Evolutionary conservation across 2,329 filamentous ascomycete genomes (phyloP).

Genomic region (Paradendryphiella salina): DNA sequence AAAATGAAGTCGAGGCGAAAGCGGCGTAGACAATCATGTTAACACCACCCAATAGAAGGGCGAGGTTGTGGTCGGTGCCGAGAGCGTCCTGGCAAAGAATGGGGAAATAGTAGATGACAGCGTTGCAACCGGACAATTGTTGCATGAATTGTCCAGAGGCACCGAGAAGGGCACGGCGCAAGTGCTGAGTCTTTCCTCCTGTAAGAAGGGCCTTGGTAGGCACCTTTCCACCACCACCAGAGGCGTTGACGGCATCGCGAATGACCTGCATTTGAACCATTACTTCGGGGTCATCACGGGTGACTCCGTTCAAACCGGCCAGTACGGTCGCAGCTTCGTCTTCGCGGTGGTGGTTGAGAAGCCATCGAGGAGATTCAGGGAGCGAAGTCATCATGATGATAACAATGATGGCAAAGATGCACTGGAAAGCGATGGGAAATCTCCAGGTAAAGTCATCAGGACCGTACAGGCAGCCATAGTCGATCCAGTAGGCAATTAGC

Average conservation of each 20-base stretch:
- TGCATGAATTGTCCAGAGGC: slow-evolving; percentile 65
- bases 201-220: slow-evolving; percentile 57
- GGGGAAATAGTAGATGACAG: slow-evolving; percentile 53
- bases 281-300: slow-evolving; percentile 59
- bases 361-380: slow-evolving; percentile 40
- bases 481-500: slow-evolving; percentile 57
- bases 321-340: slow-evolving; percentile 55
- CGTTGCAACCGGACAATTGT: slow-evolving; percentile 51
- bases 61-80: slow-evolving; percentile 49
- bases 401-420: slow-evolving; percentile 50
- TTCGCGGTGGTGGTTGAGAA: slow-evolving; percentile 44
- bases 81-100: slow-evolving; percentile 57
- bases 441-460: slow-evolving; percentile 49
- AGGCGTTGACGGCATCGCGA: slow-evolving; percentile 54
- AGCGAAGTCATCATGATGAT: slow-evolving; percentile 43
- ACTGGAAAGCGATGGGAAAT: slow-evolving; percentile 58
- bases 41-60: slow-evolving; percentile 53
- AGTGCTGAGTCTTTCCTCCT: slow-evolving; percentile 65
- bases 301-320: slow-evolving; percentile 51
- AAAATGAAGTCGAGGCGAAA: slow-evolving; percentile 64
- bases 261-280: slow-evolving; percentile 64
- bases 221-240: slow-evolving; percentile 43
- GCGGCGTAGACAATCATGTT: slow-evolving; percentile 61
- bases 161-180: slow-evolving; percentile 64
- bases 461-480: slow-evolving; percentile 49